Conservation (phyloP, 1,139 yeast species). For the Geotrichum fermentans region DNA sequence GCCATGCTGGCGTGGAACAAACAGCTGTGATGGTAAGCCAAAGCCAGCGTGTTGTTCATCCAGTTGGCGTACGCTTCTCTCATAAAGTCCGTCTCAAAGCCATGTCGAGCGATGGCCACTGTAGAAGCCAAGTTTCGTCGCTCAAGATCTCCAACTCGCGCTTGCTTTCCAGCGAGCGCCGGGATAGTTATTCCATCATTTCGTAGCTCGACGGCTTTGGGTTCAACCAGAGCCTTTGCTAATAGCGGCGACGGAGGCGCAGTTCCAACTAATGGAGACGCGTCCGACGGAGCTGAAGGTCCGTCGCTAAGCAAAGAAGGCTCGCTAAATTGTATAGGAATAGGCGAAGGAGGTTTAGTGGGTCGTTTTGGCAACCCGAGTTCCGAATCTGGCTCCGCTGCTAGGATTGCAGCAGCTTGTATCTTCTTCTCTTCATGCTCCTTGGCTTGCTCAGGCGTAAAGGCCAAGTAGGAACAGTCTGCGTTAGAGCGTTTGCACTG, state of each 20-base stretch:
- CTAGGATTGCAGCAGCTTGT: slow-evolving; percentile 8
- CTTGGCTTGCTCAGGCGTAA: slow-evolving; percentile 28
- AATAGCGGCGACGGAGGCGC: background rate
- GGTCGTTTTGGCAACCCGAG: too few relatives aligned
- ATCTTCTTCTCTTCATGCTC: slow-evolving; percentile 14
- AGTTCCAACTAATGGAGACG: background rate
- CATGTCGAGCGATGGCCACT: slow-evolving; percentile 22
- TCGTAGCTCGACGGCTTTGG: too few relatives aligned
- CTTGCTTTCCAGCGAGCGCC: slow-evolving; percentile 2
- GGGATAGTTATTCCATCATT: background rate
- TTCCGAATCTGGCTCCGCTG: slow-evolving; percentile 1
- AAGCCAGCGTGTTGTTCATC: slow-evolving; percentile 29
- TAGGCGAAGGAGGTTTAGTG: too few relatives aligned
- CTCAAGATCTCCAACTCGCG: slow-evolving; percentile 12
- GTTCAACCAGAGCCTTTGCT: too few relatives aligned
- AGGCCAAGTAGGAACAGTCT: slow-evolving; percentile 31
- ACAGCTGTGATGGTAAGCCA: slow-evolving; percentile 29
- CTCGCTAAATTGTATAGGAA: too few relatives aligned
- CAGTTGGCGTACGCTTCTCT: slow-evolving; percentile 33
- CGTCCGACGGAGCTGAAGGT: too few relatives aligned
- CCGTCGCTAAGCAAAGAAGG: too few relatives aligned
- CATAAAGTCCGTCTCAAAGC: slow-evolving; percentile 35
- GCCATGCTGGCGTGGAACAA: slow-evolving; percentile 35
- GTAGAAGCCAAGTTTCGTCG: slow-evolving; percentile 15
- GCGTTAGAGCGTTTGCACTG: slow-evolving; percentile 56